Conservation (phyloP, 1,284 basidiomycete genomes). For the Dichomitus squalens region DNA sequence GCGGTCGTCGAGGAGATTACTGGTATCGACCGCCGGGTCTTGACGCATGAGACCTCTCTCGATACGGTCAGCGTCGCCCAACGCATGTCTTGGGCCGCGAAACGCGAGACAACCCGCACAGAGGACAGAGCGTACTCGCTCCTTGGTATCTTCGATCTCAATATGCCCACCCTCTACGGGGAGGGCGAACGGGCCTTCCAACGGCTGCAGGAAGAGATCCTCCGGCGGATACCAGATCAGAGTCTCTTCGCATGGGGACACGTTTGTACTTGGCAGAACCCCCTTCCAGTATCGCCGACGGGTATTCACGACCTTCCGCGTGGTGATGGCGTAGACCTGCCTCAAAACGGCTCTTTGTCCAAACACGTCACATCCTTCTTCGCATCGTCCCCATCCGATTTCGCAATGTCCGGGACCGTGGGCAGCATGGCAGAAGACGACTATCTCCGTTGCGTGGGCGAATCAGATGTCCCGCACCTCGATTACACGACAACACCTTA, state of each 20-base stretch:
- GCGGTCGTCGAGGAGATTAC: background rate
- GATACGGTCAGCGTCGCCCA: background rate
- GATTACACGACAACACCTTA: background rate
- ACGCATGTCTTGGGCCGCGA: constrained; percentile 1
- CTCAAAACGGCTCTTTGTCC: too few species aligned
- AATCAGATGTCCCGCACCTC: background rate
- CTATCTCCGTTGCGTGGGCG: background rate
- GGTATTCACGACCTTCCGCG: too few species aligned
- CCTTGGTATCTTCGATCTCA: too few species aligned
- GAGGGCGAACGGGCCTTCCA: too few species aligned
- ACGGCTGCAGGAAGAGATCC: background rate
- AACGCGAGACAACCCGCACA: background rate
- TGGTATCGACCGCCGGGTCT: background rate
- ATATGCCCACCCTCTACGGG: too few species aligned
- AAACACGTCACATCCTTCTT: background rate
- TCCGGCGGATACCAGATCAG: background rate
- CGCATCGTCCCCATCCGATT: background rate
- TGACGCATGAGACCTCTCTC: background rate
- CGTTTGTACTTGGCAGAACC: background rate
- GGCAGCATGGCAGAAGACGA: background rate
- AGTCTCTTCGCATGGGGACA: background rate
- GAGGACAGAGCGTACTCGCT: constrained; percentile 5
- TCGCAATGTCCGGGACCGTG: background rate
- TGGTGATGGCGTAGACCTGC: too few species aligned
- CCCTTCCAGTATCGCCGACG: too few species aligned